These are phyloP conservation scores for Astrothelium macrocarpum DNA, from an alignment of 495 filamentous ascomycete species.

Conservation along the genomic window DNA sequence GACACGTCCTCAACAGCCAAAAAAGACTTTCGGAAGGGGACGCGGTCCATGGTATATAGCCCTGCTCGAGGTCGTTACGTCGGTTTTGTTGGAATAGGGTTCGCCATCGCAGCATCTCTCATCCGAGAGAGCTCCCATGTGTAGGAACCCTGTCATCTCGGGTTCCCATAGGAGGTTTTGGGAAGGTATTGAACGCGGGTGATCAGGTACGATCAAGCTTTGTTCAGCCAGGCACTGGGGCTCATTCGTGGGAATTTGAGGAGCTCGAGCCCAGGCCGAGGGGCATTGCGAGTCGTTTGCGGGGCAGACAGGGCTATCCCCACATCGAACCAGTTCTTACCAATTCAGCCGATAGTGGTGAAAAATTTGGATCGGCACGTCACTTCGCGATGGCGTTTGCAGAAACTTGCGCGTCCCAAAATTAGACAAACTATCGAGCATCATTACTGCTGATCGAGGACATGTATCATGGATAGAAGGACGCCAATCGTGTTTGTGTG, in stretches of 20 bases:
- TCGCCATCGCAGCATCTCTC: neutral
- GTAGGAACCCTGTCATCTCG: neutral
- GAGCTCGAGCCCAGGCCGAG: neutral
- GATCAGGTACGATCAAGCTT: slow-evolving; percentile 3
- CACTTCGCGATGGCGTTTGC: neutral
- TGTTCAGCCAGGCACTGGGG: neutral
- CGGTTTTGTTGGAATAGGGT: neutral
- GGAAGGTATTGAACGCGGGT: neutral
- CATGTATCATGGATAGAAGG: neutral
- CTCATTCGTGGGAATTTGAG: slow-evolving; percentile 1
- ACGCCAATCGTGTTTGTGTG: no score
- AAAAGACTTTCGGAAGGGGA: neutral
- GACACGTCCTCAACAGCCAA: neutral
- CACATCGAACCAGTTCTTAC: neutral
- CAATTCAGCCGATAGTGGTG: neutral
- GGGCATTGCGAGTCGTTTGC: neutral
- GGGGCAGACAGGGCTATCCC: neutral
- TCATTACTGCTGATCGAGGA: neutral
- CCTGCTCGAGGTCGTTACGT: neutral
- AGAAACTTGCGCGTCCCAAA: neutral
- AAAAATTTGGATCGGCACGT: neutral
- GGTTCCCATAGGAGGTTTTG: neutral
- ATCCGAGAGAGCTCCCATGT: neutral
- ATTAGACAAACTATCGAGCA: neutral
- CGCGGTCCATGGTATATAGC: neutral